Base-by-base conservation (phyloP, 1,139 yeast species). In the Nakaseomyces uthaithaninus region DNA sequence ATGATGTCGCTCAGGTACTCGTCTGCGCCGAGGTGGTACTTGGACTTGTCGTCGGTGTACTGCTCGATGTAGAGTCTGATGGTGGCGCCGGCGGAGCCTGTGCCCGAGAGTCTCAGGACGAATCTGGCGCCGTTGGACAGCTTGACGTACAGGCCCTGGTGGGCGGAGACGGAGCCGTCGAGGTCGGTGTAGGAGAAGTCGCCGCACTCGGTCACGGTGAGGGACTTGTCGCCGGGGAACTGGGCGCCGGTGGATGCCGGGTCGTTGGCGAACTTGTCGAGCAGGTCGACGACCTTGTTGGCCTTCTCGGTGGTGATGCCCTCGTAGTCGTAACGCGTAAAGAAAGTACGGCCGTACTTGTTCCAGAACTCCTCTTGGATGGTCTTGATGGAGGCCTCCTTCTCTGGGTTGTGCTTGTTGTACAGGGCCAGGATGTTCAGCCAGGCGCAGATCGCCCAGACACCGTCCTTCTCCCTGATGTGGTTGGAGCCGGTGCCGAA, bases 401-500 rank as follows among this genome's bases (percentile, higher is more conserved):
- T 74, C 33, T 63, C 66, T 43, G 80, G 77, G 59, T 77, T 66
- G 52, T 71, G 63, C 55, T 80, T 80, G 42, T 59, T 52, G 60
- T 75, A 81, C 39, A 81, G 86, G 14, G 97, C 97, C 56, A 91
- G 73, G 44, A 91, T 84, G 58, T 93, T 93, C 59, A 93, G 75
- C 98, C 98, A 91, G 3, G 98, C 97, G 47, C 85, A 75, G 57
- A 91, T 76, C 23, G 98, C 98, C 98, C 98, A 91, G 45, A 91
- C 66, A 46, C 98, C 98, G 63, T 91, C 98, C 66, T 91, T 91
- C 64, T 91, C 98, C 62, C 98, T 82, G 49, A 93, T 83, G 60
- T 91, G 98, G 66, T 91, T 83, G 18, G 96, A 86, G 33, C 98
- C 98, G 20, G 98, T 91, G 58, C 98, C 98, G 56, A 91, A 91